A percentile compares a stretch with the other conserved stretches of the same genome.
phyloP scores from a whole-genome alignment of 345 rosid species.

The Angophora floribunda region DNA sequence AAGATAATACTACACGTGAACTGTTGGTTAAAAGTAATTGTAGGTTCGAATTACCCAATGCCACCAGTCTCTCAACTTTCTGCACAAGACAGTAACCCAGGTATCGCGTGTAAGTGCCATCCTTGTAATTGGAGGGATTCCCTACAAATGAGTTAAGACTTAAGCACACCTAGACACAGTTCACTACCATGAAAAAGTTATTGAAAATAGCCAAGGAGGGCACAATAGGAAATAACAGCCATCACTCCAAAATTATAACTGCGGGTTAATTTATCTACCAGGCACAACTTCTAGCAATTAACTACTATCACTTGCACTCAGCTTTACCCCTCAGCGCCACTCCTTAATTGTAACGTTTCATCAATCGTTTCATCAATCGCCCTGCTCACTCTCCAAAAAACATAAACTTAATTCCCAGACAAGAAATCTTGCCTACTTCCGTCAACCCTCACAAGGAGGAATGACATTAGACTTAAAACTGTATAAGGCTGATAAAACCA shows the following conservation, averaged over 20 bases:
- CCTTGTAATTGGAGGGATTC: constrained; percentile 85
- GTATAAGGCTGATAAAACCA: background rate
- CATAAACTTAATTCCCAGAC: background rate
- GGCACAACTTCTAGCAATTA: background rate
- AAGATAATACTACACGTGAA: background rate
- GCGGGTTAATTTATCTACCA: background rate
- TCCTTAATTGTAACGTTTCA: background rate
- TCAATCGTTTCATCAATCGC: background rate
- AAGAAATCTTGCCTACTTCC: background rate
- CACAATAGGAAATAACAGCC: background rate
- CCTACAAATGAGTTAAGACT: constrained; percentile 29
- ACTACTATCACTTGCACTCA: background rate
- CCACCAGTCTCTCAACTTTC: constrained; percentile 99
- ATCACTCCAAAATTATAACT: background rate
- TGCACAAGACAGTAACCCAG: constrained; percentile 96
- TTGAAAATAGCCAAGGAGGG: background rate
- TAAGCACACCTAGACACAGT: background rate
- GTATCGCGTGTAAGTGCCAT: constrained; percentile 97
- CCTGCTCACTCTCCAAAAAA: background rate
- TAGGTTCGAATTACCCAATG: constrained; percentile 70
- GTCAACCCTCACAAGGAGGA: background rate
- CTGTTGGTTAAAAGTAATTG: constrained; percentile 4
- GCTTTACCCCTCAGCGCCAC: background rate
- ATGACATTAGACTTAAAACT: background rate
- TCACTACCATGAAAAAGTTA: background rate